Base-by-base conservation (phyloP, 2,329 filamentous ascomycete genomes). In the Metarhizium guizhouense region DNA sequence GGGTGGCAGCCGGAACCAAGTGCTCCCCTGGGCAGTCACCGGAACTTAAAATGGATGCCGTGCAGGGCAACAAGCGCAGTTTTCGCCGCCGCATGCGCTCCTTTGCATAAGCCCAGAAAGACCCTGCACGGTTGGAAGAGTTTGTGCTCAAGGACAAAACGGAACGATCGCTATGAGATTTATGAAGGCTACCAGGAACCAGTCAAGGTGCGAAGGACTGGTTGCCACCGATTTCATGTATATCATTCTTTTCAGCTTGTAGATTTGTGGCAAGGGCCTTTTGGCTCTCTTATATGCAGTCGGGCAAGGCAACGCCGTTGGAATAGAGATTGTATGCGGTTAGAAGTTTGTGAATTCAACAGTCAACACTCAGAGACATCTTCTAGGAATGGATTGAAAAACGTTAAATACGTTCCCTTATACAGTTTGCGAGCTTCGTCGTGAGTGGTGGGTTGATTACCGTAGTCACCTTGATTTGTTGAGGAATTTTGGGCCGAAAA, bases 1-100 rank as follows among this genome's bases (percentile, higher is more conserved):
- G 59, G 0, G 61, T 83, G 13, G 74, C 80, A 0, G 62, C 66
- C 0, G 80, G 80, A 1, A 78, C 76, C 0, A 61, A 56, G 0
- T 83, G 80, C 65, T 56, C 57, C 0, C 56, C 63, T 0, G 80
- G 80, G 0, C 55, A 57, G 18, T 25, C 30, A 25, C 36, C 14
- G 10, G 36, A 43, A 2, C 65, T 81, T 34, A 67, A 65, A 20
- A 72, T 80, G 61, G 53, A 45, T 0, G 30, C 56, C 0, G 62
- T 59, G 53, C 36, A 53, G 16, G 61, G 64, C 0, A 34, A 18
- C 8, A 58, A 58, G 53, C 58, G 63, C 0, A 47, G 47, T 1
- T 60, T 67, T 59, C 69, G 68, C 30, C 69, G 68, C 4, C 61
- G 65, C 2, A 45, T 60, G 1, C 70, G 65, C 52, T 57, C 63